Evolutionary conservation across 202 grass and related monocot genomes (phyloP).

Genomic region (Schoenoplectus tabernaemontani): DNA sequence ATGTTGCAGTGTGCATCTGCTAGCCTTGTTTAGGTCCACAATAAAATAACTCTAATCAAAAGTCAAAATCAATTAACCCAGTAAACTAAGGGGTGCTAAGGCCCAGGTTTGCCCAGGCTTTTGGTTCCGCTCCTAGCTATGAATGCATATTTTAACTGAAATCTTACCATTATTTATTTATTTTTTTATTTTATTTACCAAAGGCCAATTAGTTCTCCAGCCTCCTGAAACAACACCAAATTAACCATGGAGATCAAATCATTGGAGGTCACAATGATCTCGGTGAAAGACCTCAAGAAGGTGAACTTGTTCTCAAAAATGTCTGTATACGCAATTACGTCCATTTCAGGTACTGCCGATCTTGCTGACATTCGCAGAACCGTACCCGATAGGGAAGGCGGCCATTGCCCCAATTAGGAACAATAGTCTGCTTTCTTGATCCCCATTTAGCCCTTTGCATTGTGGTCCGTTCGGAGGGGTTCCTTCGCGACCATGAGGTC

Average conservation of each 20-base stretch:
- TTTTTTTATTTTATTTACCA: no score
- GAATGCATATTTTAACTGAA: no score
- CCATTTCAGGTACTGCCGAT: constrained; percentile 42
- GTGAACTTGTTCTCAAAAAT: constrained; percentile 49
- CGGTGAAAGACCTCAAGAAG: constrained; percentile 72
- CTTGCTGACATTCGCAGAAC: constrained; percentile 33
- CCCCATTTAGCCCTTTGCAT: constrained; percentile 38
- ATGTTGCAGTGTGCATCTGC: no score
- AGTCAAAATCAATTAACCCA: no score
- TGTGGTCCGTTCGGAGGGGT: constrained; percentile 30
- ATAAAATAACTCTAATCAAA: no score
- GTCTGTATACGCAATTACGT: constrained; percentile 48
- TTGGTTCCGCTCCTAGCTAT: no score
- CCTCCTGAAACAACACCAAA: not conserved
- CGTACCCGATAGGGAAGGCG: constrained; percentile 29
- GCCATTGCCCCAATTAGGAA: constrained; percentile 46
- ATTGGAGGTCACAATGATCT: constrained; percentile 58
- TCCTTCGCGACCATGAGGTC: constrained; percentile 47
- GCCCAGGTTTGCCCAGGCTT: no score
- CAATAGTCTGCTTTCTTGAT: constrained; percentile 32
- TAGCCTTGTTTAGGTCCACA: no score
- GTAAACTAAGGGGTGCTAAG: no score
- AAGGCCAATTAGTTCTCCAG: not conserved
- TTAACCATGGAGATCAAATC: constrained; percentile 36
- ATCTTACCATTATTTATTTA: no score